phyloP scores from a whole-genome alignment of 148 eudicot genomes.

The Dianthus caryophyllus region DNA sequence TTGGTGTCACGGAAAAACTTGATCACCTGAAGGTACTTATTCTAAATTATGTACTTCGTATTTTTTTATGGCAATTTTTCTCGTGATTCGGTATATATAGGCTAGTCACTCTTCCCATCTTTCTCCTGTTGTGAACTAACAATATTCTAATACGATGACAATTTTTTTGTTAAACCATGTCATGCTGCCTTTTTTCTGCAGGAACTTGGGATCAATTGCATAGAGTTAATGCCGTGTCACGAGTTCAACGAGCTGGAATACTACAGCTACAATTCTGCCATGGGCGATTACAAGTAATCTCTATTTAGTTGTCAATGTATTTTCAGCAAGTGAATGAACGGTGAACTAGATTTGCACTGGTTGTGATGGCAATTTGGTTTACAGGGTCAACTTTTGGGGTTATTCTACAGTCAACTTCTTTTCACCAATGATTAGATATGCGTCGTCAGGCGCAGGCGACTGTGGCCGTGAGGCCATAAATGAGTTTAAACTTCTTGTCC shows the following conservation, averaged over 20 bases:
- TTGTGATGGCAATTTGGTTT: slow-evolving; percentile 6
- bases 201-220: slow-evolving; percentile 97
- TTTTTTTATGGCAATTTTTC: background rate
- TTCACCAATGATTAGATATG: slow-evolving; percentile 95
- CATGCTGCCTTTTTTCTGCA: slow-evolving; percentile 38
- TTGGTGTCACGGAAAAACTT: slow-evolving; percentile 80
- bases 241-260: slow-evolving; percentile 97
- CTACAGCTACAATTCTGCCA: slow-evolving; percentile 75
- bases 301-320: slow-evolving; percentile 1
- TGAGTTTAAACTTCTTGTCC: slow-evolving; percentile 89
- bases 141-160: slow-evolving; percentile 6
- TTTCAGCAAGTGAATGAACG: background rate
- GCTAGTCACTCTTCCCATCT: background rate
- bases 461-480: slow-evolving; percentile 80
- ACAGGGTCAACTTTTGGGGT: slow-evolving; percentile 97
- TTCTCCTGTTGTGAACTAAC: background rate
- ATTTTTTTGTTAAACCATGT: slow-evolving; percentile 9
- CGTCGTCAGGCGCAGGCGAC: slow-evolving; percentile 58
- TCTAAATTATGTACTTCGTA: no score
- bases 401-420: slow-evolving; percentile 87
- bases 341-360: background rate
- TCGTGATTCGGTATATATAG: background rate
- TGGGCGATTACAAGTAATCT: slow-evolving; percentile 88
- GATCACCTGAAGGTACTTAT: slow-evolving; percentile 80
- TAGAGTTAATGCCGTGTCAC: slow-evolving; percentile 98